Conservation (phyloP, 345 rosid species). For the Corchorus capsularis region DNA sequence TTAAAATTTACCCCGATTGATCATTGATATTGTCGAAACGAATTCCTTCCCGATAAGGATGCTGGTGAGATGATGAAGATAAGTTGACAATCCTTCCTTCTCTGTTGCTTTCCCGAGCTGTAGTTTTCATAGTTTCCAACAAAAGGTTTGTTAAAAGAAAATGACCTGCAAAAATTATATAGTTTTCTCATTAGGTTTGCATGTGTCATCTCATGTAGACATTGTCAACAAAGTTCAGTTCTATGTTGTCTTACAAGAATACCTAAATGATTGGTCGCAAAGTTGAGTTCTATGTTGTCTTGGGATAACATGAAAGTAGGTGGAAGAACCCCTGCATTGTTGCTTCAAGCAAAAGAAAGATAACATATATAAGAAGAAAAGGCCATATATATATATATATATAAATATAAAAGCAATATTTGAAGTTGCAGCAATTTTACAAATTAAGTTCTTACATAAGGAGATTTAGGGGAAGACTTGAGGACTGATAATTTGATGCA, state of each 20-base stretch:
- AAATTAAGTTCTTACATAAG: slow-evolving; percentile 40
- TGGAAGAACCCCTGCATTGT: slow-evolving; percentile 53
- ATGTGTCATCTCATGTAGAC: neutral
- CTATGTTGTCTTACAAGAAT: slow-evolving; percentile 48
- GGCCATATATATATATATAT: neutral
- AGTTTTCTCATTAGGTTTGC: slow-evolving; percentile 1
- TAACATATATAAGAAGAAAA: neutral
- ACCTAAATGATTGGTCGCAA: slow-evolving; percentile 59
- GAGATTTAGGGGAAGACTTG: slow-evolving; percentile 48
- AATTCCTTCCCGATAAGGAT: slow-evolving; percentile 56
- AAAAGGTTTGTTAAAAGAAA: slow-evolving; percentile 68
- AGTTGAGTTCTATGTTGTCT: slow-evolving; percentile 50
- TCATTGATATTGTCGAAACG: slow-evolving; percentile 62
- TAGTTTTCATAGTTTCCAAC: slow-evolving; percentile 68
- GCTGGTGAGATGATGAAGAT: slow-evolving; percentile 62
- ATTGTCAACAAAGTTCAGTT: slow-evolving; percentile 31
- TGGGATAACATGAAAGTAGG: slow-evolving; percentile 45
- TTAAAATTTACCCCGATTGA: slow-evolving; percentile 48
- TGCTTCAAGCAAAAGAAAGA: slow-evolving; percentile 30
- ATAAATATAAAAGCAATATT: neutral
- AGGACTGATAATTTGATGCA: slow-evolving; percentile 44
- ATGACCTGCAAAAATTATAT: slow-evolving; percentile 51
- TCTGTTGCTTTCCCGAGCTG: slow-evolving; percentile 53
- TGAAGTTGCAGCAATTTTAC: slow-evolving; percentile 8
- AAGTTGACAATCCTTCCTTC: slow-evolving; percentile 76